Conservation (phyloP, 2,329 filamentous ascomycete genomes). For the Aureobasidium sp. region DNA sequence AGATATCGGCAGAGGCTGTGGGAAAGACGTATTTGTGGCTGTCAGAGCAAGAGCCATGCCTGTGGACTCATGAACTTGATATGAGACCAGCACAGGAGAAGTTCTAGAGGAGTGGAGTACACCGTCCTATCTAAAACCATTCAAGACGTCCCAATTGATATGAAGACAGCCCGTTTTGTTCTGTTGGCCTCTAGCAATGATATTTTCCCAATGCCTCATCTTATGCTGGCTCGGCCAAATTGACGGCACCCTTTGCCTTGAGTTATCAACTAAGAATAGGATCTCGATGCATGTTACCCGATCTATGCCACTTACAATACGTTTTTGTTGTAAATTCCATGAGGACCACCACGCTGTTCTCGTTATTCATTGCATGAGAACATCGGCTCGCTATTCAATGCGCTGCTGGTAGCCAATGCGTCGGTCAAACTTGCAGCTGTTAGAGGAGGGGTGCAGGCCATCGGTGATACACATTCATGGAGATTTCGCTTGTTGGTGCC, state of each 20-base stretch:
- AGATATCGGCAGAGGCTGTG: constrained; percentile 52
- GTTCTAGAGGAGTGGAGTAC: constrained; percentile 29
- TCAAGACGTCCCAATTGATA: no score
- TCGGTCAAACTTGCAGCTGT: background rate
- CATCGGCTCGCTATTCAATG: background rate
- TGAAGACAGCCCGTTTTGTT: no score
- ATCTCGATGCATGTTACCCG: no score
- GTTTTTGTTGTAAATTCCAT: no score
- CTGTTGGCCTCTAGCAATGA: no score
- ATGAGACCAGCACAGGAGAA: constrained; percentile 45
- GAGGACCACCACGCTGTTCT: no score
- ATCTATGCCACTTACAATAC: no score
- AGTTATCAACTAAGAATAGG: no score
- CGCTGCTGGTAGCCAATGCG: background rate
- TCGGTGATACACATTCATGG: background rate
- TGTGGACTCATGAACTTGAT: constrained; percentile 49
- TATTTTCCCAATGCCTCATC: no score
- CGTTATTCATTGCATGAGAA: background rate
- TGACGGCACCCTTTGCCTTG: no score
- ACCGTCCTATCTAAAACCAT: background rate
- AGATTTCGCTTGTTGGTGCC: no score
- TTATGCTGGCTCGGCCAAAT: no score
- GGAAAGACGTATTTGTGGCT: constrained; percentile 51
- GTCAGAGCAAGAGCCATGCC: constrained; percentile 41
- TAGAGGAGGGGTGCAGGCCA: background rate